These are phyloP conservation scores for Colletotrichum liriopes DNA, from an alignment of 2,329 filamentous ascomycete species.

Conservation along the genomic window DNA sequence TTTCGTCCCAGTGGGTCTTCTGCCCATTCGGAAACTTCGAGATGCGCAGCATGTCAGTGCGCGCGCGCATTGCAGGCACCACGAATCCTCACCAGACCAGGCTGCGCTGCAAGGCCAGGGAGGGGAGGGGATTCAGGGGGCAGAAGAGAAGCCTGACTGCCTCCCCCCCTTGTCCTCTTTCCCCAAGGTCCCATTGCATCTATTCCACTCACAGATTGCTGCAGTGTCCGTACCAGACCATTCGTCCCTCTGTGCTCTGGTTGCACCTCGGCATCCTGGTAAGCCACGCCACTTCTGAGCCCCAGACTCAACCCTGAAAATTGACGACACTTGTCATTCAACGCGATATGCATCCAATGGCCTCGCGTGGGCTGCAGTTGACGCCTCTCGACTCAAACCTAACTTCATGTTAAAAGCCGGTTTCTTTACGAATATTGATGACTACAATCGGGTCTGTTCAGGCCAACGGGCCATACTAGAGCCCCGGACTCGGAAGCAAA, in stretches of 20 bases:
- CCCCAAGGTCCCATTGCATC: constrained; percentile 14
- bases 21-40: constrained; percentile 26
- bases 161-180: constrained; percentile 24
- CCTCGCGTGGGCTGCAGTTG: background rate
- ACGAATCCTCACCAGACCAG: constrained; percentile 7
- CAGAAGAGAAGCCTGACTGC: background rate
- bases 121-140: constrained; percentile 9
- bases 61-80: constrained; percentile 35
- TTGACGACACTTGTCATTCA: constrained; percentile 17
- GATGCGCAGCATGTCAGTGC: constrained; percentile 37
- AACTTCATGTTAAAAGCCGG: background rate
- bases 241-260: background rate
- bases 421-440: too few species aligned
- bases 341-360: background rate
- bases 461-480: background rate
- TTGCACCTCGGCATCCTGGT: constrained; percentile 28
- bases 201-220: constrained; percentile 5
- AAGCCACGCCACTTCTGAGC: constrained; percentile 22
- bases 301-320: constrained; percentile 17
- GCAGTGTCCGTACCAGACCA: constrained; percentile 13
- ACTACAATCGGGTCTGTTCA: background rate
- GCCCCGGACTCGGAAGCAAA: background rate
- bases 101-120: constrained; percentile 4
- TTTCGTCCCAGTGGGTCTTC: constrained; percentile 18
- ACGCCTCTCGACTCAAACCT: background rate